These are phyloP conservation scores for Exsudoporus frostii DNA, from an alignment of 768 basidiomycete genomes.

Conservation along the genomic window DNA sequence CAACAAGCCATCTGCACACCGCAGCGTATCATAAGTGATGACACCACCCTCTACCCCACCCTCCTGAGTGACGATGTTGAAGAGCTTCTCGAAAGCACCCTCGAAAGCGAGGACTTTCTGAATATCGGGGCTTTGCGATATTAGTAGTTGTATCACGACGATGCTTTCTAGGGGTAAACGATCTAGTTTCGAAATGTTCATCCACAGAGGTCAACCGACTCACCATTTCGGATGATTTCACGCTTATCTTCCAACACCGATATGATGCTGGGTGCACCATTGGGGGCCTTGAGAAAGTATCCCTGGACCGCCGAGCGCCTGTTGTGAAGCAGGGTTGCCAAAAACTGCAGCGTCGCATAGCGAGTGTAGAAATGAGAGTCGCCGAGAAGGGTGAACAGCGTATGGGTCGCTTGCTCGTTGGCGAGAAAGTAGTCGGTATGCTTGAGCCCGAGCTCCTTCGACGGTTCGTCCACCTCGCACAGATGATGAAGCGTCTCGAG, in stretches of 20 bases:
- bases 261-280: constrained; percentile 71
- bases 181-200: not conserved
- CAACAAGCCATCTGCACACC: constrained; percentile 81
- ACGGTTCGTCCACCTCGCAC: constrained; percentile 71
- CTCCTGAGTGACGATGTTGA: constrained; percentile 82
- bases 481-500: constrained; percentile 85
- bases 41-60: constrained; percentile 91
- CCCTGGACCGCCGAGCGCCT: constrained; percentile 78
- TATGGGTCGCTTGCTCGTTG: constrained; percentile 68
- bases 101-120: constrained; percentile 97
- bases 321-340: constrained; percentile 78
- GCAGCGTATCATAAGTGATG: constrained; percentile 80
- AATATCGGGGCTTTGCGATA: constrained; percentile 86
- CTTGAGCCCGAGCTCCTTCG: constrained; percentile 67
- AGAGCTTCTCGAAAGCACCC: constrained; percentile 93
- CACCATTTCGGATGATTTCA: constrained; percentile 88
- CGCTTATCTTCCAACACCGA: constrained; percentile 78
- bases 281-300: constrained; percentile 86
- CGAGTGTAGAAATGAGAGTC: constrained; percentile 82
- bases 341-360: constrained; percentile 77
- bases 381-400: constrained; percentile 71
- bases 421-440: constrained; percentile 80
- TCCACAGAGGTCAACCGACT: constrained; percentile 18
- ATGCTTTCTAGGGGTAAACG: constrained; percentile 62
- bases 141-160: constrained; percentile 74